Percentiles rank a stretch among this genome's conserved stretches.
Evolutionary conservation across 2,329 filamentous ascomycete genomes (phyloP).

Genomic region (Anisogramma anomala): DNA sequence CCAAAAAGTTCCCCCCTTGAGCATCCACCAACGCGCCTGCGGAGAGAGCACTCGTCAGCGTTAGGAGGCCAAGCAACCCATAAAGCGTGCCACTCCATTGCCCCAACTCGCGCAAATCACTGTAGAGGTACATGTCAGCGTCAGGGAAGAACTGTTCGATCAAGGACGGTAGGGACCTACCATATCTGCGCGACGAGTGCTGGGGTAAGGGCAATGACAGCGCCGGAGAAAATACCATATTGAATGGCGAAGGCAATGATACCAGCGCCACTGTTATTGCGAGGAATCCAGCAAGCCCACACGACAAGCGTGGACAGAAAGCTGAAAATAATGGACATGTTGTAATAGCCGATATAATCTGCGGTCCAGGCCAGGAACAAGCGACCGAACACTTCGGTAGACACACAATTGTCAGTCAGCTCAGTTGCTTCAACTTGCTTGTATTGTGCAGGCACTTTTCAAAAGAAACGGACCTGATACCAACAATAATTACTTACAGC

Average conservation of each 20-base stretch:
- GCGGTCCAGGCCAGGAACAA: conserved; percentile 12
- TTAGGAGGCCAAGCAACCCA: conserved; percentile 40
- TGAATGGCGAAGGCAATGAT: conserved; percentile 19
- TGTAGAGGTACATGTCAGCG: too few species aligned
- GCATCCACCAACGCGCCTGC: conserved; percentile 29
- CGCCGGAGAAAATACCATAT: conserved; percentile 21
- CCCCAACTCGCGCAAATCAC: conserved; percentile 40
- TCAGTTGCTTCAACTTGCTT: too few species aligned
- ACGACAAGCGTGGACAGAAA: conserved; percentile 23
- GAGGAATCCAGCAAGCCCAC: conserved; percentile 23
- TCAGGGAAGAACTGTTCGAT: too few species aligned
- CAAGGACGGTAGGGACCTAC: neutral
- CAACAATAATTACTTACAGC: conserved; percentile 1
- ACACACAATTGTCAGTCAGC: too few species aligned
- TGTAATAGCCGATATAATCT: conserved; percentile 17
- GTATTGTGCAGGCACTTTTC: too few species aligned
- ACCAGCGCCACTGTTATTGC: conserved; percentile 12
- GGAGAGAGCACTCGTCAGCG: conserved; percentile 47
- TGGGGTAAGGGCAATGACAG: conserved; percentile 19
- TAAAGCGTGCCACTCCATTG: conserved; percentile 36
- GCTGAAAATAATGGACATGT: conserved; percentile 28
- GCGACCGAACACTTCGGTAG: conserved; percentile 15
- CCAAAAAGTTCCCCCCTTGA: conserved; percentile 3
- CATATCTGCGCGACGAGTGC: conserved; percentile 30
- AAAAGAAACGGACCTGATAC: too few species aligned